Evolutionary conservation across 2,329 filamentous ascomycete genomes (phyloP).

Genomic region (Thielaviopsis euricoi): DNA sequence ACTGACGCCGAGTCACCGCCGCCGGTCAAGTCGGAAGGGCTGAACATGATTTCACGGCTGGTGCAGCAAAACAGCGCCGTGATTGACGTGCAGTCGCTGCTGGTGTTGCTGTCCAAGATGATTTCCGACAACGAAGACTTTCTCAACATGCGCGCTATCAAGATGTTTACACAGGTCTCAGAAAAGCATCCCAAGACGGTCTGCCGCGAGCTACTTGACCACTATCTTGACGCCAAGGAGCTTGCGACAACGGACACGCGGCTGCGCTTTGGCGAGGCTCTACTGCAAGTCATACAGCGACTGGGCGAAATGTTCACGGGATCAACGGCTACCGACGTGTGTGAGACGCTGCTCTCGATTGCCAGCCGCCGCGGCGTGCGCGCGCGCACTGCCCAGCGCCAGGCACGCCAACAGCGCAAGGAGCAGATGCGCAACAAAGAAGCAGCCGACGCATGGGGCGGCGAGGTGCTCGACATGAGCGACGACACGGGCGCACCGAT

Average conservation of each 20-base stretch:
- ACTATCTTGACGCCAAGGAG: slow-evolving; percentile 49
- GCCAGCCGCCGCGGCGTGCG: slow-evolving; percentile 47
- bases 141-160: slow-evolving; percentile 52
- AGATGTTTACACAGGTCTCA: slow-evolving; percentile 45
- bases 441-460: slow-evolving; percentile 37
- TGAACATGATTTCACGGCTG: slow-evolving; percentile 42
- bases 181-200: slow-evolving; percentile 45
- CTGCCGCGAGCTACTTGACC: slow-evolving; percentile 44
- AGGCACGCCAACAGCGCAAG: slow-evolving; percentile 32
- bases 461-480: slow-evolving; percentile 30
- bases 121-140: slow-evolving; percentile 54
- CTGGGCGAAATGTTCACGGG: slow-evolving; percentile 39
- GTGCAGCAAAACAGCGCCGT: slow-evolving; percentile 38
- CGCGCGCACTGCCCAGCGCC: slow-evolving; percentile 39
- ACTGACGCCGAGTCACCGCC: slow-evolving; percentile 43
- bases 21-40: slow-evolving; percentile 48
- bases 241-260: slow-evolving; percentile 42
- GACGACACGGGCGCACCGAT: slow-evolving; percentile 31
- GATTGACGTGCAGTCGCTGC: slow-evolving; percentile 48
- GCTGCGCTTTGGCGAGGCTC: slow-evolving; percentile 51
- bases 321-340: slow-evolving; percentile 32
- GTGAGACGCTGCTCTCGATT: slow-evolving; percentile 43
- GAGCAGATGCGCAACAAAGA: slow-evolving; percentile 31
- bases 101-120: slow-evolving; percentile 47
- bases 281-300: slow-evolving; percentile 46